Evolutionary conservation across 164 flowering plant species (phyloP).

Genomic region (Akebia trifoliata): DNA sequence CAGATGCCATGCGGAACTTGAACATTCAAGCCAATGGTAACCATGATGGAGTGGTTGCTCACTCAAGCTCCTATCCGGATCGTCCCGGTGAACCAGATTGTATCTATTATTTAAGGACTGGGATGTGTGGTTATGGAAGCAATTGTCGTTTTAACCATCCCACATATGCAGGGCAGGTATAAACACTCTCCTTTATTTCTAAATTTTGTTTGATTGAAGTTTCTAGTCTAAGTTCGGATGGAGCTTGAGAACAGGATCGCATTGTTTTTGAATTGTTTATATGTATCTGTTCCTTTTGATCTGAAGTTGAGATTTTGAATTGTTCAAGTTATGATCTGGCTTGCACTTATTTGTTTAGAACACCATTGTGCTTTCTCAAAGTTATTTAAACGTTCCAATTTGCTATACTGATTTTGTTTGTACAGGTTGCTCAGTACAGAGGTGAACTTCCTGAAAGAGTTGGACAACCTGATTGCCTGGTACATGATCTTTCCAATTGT

Average conservation of each 20-base stretch:
- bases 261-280: background rate
- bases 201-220: background rate
- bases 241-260: slow-evolving; percentile 1
- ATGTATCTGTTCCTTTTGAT: background rate
- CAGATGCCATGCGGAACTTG: slow-evolving; percentile 45
- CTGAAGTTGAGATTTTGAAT: background rate
- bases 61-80: slow-evolving; percentile 40
- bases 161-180: slow-evolving; percentile 37
- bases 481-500: slow-evolving; percentile 20
- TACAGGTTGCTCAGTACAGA: slow-evolving; percentile 21
- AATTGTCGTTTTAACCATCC: slow-evolving; percentile 71
- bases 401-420: background rate
- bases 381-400: slow-evolving; percentile 1
- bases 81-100: slow-evolving; percentile 75
- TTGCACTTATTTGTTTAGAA: background rate
- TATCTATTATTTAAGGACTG: slow-evolving; percentile 54
- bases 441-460: slow-evolving; percentile 73
- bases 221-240: background rate
- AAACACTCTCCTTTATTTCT: background rate
- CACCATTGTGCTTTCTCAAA: background rate
- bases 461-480: slow-evolving; percentile 84
- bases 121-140: slow-evolving; percentile 65
- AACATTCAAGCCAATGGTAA: slow-evolving; percentile 31
- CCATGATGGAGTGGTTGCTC: slow-evolving; percentile 28
- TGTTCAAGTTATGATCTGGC: background rate